Base-by-base conservation (phyloP, 768 basidiomycete species). In the Fomitopsis pulvina region DNA sequence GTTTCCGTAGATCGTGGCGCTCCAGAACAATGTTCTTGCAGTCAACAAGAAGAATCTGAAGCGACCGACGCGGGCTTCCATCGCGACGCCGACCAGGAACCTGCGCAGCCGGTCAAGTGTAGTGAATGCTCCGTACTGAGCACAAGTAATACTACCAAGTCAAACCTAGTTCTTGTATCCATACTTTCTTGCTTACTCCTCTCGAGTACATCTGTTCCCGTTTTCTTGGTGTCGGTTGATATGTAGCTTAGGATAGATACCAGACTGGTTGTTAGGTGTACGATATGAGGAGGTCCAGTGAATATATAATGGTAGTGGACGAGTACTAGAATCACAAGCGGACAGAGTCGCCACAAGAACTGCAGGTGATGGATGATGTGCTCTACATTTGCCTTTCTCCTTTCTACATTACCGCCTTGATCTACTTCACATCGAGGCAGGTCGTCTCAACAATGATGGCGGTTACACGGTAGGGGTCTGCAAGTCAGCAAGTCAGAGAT, bases 381-480 rank as follows among this genome's bases (percentile, higher is more conserved):
- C 45, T 34, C 38, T 20, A 26, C 44, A 34, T 28, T 48, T 45
- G 49, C 44, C 51, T 45, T 44, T 44, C 46, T 48, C 50, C 51
- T 26, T 10, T 28, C 43, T 20, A 41, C 34, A 43, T 50, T 45
- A 41, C 32, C 52, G 41, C 41, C 38, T 29, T 37, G 26, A 37
- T 55, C 34, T 74, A 85, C 66, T 77, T 74, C 8, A 41, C 18
- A 66, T 81, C 76, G 58, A 88, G 74, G 62, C 83, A 56, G 50
- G 90, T 92, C 49, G 93, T 95, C 75, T 94, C 91, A 50, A 91
- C 83, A 53, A 92, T 82, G 66, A 89, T 90, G 60, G 77, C 68
- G 24, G 92, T 95, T 54, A 99, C 95, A 52, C 89, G 88, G 71
- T 99, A 99, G 26, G 96, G 92, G 69, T 98, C 90, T 92, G 44